Evolutionary conservation across 192 early-diverging fungal species (phyloP).

Genomic region (Backusella morwellensis): DNA sequence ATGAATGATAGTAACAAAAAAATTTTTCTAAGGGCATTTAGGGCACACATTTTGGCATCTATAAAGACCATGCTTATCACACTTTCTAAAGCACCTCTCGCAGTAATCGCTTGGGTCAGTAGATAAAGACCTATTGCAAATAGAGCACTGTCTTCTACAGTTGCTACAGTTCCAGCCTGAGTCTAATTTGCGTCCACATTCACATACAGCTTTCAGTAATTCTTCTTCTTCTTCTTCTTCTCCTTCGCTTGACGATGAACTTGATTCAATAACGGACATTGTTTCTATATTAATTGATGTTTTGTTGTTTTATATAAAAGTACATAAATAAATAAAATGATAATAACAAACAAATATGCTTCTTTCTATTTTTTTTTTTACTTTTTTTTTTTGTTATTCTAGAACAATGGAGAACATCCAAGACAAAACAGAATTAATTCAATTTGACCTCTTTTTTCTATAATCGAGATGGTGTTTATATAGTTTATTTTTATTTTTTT

Average conservation of each 20-base stretch:
- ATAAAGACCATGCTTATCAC: neutral
- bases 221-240: neutral
- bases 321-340: neutral
- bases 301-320: conserved; percentile 1
- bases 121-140: conserved; percentile 1
- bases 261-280: neutral
- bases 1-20: neutral
- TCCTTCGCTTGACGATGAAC: neutral
- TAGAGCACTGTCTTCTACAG: neutral
- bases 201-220: neutral
- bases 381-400: neutral
- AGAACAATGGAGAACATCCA: neutral
- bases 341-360: neutral
- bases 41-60: neutral
- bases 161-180: neutral
- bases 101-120: conserved; percentile 4
- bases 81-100: conserved; percentile 5
- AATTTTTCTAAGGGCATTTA: neutral
- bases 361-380: neutral
- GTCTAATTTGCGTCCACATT: conserved; percentile 8
- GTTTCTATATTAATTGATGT: neutral
- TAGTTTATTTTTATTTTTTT: neutral
- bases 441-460: neutral
- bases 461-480: neutral
- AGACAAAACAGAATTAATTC: neutral